Evolutionary conservation across 805 yeast genomes (phyloP), one percentile per base, ranked within the genome.

Genomic region (Teunomyces barrocoloradensis): DNA sequence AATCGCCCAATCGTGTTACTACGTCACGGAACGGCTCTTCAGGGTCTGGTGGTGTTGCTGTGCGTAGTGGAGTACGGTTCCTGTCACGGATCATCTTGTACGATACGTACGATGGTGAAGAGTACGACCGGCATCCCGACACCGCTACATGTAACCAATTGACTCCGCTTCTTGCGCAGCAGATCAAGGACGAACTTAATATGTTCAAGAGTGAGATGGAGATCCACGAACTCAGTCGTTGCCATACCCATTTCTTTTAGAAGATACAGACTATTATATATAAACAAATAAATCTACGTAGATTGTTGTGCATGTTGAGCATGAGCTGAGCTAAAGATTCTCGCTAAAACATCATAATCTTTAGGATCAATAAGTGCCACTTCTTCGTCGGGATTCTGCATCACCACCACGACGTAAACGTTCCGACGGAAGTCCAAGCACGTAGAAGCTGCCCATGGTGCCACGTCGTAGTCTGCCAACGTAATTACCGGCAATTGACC

Each of bases 41-140:
- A 18, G 20, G 20, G 20, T 18, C 20, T 18, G 20, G 4, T 18
- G 20, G 4, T 18, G 20, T 45, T 23, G 17, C 46, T 4, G 35
- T 32, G 4, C 49, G 46, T 21, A 51, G 53, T 4, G 64, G 66
- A 12, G 89, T 85, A 9, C 64, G 80, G 42, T 92, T 92, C 66
- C 86, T 96, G 4, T 84, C 95, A 1, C 75, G 89, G 55, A 88
- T 94, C 47, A 78, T 88, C 6, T 77, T 94, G 37, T 92, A 84
- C 65, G 95, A 89, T 50, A 92, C 97, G 0, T 89, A 86, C 64
- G 79, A 84, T 49, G 83, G 84, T 32, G 83, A 79, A 15, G 97
- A 87, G 54, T 92, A 92, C 65, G 97, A 92, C 65, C 81, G 99
- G 58, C 89, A 84, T 53, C 97, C 97, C 0, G 97, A 90, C 52